phyloP scores from a whole-genome alignment of 208 protist genomes.

The Trypanosomatidae sp. region DNA sequence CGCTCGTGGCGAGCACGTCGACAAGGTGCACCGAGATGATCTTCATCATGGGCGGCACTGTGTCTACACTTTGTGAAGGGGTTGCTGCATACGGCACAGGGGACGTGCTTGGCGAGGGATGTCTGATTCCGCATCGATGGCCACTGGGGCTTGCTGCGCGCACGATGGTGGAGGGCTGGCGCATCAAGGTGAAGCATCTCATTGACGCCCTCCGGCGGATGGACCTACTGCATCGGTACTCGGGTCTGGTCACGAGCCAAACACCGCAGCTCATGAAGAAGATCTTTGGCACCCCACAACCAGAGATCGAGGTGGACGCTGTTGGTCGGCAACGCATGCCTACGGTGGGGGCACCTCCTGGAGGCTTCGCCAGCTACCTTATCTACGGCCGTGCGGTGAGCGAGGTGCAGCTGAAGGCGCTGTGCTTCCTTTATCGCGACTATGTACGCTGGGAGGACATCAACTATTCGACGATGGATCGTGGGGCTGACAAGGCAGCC shows the following conservation, averaged over 20 bases:
- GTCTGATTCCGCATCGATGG: constrained; percentile 83
- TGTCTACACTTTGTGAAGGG: constrained; percentile 59
- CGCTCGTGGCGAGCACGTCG: constrained; percentile 74
- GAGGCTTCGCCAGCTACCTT: constrained; percentile 41
- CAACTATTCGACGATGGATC: constrained; percentile 63
- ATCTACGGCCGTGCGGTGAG: constrained; percentile 58
- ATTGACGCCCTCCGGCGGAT: constrained; percentile 62
- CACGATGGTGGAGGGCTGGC: constrained; percentile 90
- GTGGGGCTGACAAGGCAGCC: background rate
- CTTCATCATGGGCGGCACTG: constrained; percentile 72
- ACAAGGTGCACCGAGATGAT: constrained; percentile 63
- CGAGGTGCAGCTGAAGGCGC: constrained; percentile 65
- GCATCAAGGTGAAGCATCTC: constrained; percentile 53
- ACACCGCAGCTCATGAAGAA: constrained; percentile 58
- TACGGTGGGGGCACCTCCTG: constrained; percentile 50
- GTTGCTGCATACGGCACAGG: constrained; percentile 73
- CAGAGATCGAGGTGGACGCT: constrained; percentile 63
- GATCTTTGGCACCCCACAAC: constrained; percentile 63
- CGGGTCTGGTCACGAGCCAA: constrained; percentile 62
- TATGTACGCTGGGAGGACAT: constrained; percentile 87
- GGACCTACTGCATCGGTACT: constrained; percentile 69
- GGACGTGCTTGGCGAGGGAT: constrained; percentile 75
- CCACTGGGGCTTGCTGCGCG: constrained; percentile 69
- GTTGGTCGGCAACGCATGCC: constrained; percentile 78
- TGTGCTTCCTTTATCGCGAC: constrained; percentile 71